Percentiles rank a stretch among this genome's conserved stretches.
Evolutionary conservation across 306 rosid species (phyloP).

Genomic region (Castanea sativa): DNA sequence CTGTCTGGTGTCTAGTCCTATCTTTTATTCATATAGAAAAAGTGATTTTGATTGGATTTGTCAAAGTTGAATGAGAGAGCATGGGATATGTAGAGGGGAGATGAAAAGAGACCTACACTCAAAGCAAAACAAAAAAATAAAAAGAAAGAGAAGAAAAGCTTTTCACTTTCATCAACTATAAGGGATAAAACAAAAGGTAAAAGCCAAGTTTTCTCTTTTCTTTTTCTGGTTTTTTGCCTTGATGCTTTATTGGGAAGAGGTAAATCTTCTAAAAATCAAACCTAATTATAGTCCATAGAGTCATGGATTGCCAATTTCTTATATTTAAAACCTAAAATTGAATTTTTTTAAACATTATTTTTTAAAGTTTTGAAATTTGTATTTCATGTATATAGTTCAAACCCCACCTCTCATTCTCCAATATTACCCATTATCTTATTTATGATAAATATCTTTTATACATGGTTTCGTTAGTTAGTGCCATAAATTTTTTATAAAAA

Average conservation of each 20-base stretch:
- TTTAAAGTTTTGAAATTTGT: neutral
- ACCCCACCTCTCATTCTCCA: too few relatives aligned
- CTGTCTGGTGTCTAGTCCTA: conserved; percentile 9
- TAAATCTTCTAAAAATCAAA: conserved; percentile 7
- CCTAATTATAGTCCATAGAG: neutral
- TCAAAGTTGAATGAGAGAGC: conserved; percentile 19
- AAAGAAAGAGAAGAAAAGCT: conserved; percentile 10
- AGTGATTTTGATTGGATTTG: conserved; percentile 16
- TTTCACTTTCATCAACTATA: conserved; percentile 1
- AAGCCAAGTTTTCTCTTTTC: neutral
- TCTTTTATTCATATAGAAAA: conserved; percentile 3
- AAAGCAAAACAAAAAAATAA: neutral
- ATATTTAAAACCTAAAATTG: neutral
- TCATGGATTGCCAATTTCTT: neutral
- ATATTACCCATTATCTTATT: neutral
- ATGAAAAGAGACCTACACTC: conserved; percentile 1
- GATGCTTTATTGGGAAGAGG: conserved; percentile 21
- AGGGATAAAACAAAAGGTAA: conserved; percentile 3
- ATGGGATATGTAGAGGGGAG: neutral
- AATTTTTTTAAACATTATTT: neutral
- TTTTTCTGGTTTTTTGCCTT: neutral
- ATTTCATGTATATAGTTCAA: too few relatives aligned
- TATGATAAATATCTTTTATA: too few relatives aligned
- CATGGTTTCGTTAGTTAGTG: too few relatives aligned
- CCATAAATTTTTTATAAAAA: too few relatives aligned